Base-by-base conservation (phyloP, 2,329 filamentous ascomycete genomes). In the Westerdykella sp. region DNA sequence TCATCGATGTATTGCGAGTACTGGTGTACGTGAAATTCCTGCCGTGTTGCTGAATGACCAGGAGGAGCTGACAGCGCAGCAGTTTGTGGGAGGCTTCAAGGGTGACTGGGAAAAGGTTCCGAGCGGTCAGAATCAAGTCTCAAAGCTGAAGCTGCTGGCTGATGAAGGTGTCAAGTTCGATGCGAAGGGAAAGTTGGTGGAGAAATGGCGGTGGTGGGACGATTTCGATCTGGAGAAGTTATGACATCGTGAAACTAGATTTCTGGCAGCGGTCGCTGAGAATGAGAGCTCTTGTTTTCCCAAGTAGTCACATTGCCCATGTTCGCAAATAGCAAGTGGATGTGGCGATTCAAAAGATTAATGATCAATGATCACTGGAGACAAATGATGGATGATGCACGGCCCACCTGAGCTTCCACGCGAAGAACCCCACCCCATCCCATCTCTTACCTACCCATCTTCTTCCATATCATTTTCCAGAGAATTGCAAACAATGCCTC, bases 1-100 rank as follows among this genome's bases (percentile, higher is more conserved):
- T 54, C 87, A 94, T 66, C 77, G 88, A 9, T 84, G 91, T 16
- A 78, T 94, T 37, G 85, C 85, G 5, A 83, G 80, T 34, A 83
- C 82, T 40, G 83, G 85, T 11, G 73, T 74, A n/a, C 65, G 69
- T 55, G 7, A 10, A 35, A 21, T 35, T 5, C 32, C n/a, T 11
- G n/a, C 16, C 10, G 6, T 14, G 32, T 13, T 32, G 30, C 4
- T 14, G 14, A 3, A 11, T 3, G 36, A 10, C 22, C 5, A 30
- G 6, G 9, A 12, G 3, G 25, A 28, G 44, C 39, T 49, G 25
- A 46, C 31, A 23, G 7, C 9, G 13, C 11, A 9, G 37, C 37
- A 65, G 62, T 66, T 66, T 15, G 59, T 88, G 16, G 84, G 84
- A 34, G 83, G 84, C 0, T 87, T 86, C 70, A 80, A 82, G 65